Percentiles rank a stretch among this genome's conserved stretches.
phyloP scores from a whole-genome alignment of 139 green algal genomes.

The Chlorella sp. region DNA sequence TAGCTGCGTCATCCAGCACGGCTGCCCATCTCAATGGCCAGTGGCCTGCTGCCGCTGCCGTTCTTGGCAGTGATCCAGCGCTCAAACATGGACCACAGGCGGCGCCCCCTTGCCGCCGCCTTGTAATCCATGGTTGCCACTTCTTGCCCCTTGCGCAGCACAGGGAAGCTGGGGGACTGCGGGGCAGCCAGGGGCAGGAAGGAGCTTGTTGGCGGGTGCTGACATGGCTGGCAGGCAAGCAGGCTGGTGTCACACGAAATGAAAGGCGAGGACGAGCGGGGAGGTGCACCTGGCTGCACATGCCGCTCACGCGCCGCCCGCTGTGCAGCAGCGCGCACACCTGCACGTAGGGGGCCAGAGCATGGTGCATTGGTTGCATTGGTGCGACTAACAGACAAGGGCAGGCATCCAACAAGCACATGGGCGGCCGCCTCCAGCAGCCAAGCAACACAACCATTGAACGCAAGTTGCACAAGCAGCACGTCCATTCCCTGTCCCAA shows the following conservation, averaged over 20 bases:
- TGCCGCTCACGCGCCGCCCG: not conserved
- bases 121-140: not conserved
- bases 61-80: not conserved
- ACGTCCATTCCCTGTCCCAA: not conserved
- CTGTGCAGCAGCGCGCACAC: not conserved
- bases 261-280: not conserved
- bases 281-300: not conserved
- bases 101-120: not conserved
- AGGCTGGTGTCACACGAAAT: no score
- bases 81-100: not conserved
- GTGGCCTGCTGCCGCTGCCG: not conserved
- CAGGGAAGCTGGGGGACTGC: not conserved
- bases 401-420: no score
- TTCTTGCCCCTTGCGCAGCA: not conserved
- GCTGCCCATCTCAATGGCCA: not conserved
- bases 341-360: not conserved
- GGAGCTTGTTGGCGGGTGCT: no score
- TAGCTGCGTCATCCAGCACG: no score
- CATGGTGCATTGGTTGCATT: not conserved
- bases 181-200: no score
- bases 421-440: no score
- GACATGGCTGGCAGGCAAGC: no score
- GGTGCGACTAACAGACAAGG: no score
- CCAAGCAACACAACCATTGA: not conserved
- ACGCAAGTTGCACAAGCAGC: not conserved